Evolutionary conservation across 768 basidiomycete species (phyloP).

Genomic region (Trametes cinnabarina): DNA sequence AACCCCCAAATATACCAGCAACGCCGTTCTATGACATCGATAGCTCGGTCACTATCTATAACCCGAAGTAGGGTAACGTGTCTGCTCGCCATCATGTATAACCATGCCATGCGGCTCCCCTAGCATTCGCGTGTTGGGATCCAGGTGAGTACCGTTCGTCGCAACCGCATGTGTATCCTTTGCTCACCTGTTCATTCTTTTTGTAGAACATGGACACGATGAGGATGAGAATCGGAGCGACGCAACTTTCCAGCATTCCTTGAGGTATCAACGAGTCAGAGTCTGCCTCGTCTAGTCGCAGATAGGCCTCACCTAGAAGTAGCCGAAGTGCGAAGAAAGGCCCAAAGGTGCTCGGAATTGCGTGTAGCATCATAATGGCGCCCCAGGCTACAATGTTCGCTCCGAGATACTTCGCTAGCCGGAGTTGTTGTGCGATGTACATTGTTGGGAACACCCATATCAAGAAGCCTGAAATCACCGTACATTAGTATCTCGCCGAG

Average conservation of each 20-base stretch:
- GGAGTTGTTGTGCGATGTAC: slow-evolving; percentile 59
- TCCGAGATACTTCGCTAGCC: slow-evolving; percentile 62
- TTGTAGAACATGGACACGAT: slow-evolving; percentile 69
- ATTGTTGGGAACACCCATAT: slow-evolving; percentile 66
- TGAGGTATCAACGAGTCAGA: neutral
- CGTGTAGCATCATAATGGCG: slow-evolving; percentile 56
- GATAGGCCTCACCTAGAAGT: slow-evolving; percentile 44
- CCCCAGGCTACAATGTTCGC: slow-evolving; percentile 63
- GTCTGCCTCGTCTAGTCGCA: neutral
- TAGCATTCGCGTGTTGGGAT: slow-evolving; percentile 25
- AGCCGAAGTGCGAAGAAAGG: slow-evolving; percentile 65
- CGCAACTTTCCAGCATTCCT: slow-evolving; percentile 71
- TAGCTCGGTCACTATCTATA: too few species aligned
- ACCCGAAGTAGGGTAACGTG: too few species aligned
- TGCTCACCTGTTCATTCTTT: slow-evolving; percentile 57
- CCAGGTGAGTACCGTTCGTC: neutral
- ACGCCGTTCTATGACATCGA: slow-evolving; percentile 19
- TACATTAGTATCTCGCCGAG: neutral
- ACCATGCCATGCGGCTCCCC: slow-evolving; percentile 63
- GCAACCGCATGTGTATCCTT: neutral
- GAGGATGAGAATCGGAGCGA: slow-evolving; percentile 60
- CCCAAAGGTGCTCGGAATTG: slow-evolving; percentile 53
- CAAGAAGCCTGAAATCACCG: slow-evolving; percentile 43
- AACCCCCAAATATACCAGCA: slow-evolving; percentile 52
- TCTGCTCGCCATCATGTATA: slow-evolving; percentile 60